A percentile compares a stretch with the other conserved stretches of the same genome.
phyloP scores from a whole-genome alignment of 2,329 filamentous ascomycete species.

The Neonectria punicea region DNA sequence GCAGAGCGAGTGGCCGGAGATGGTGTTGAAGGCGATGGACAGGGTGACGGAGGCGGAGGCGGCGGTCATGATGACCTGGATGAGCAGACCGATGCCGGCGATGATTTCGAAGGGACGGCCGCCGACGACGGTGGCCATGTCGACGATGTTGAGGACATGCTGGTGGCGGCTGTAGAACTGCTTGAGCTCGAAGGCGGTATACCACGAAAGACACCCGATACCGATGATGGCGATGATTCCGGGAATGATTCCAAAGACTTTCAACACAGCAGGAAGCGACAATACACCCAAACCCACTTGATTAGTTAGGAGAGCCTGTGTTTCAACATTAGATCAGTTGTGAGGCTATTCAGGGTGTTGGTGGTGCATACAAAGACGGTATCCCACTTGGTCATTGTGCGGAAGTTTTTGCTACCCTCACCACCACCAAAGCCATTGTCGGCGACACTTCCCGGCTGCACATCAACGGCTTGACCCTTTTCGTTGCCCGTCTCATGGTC shows the following conservation, averaged over 20 bases:
- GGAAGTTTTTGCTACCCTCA: constrained; percentile 47
- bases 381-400: constrained; percentile 49
- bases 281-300: constrained; percentile 60
- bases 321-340: too few relatives aligned
- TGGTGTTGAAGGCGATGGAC: constrained; percentile 75
- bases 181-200: constrained; percentile 61
- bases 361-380: constrained; percentile 27
- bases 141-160: constrained; percentile 76
- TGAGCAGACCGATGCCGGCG: constrained; percentile 69
- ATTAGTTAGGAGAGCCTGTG: constrained; percentile 43
- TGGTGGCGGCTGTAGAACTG: constrained; percentile 76
- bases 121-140: constrained; percentile 69
- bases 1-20: constrained; percentile 69
- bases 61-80: constrained; percentile 79
- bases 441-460: constrained; percentile 31
- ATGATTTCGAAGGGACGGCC: constrained; percentile 42
- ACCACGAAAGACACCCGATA: constrained; percentile 73
- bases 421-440: constrained; percentile 44
- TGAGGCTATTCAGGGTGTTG: too few relatives aligned
- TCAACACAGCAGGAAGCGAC: constrained; percentile 78
- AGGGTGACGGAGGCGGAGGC: constrained; percentile 74
- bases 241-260: constrained; percentile 73
- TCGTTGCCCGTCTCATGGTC: constrained; percentile 28
- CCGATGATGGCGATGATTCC: constrained; percentile 76
- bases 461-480: constrained; percentile 26